Evolutionary conservation across 306 rosid species (phyloP), one percentile per base, ranked within the genome.

Genomic region (Dalbergia oliveri): DNA sequence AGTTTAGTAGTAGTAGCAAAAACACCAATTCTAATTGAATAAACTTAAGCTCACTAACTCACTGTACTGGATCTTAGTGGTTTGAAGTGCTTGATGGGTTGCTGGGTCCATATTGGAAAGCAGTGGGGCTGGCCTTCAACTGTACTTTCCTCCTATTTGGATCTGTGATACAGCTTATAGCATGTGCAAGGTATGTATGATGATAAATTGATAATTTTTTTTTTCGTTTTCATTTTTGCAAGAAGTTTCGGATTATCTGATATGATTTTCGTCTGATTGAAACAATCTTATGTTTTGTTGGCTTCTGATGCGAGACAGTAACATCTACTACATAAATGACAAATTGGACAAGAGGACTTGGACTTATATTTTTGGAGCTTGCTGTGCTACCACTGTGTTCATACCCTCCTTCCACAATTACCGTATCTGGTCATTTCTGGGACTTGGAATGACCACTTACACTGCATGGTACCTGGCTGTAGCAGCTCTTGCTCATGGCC

Each of bases 151-250:
- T 95, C 11, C 90, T 95, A 18, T 95, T 93, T 65, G 99, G 99
- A 87, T 91, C 99, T 81, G 99, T 95, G 79, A 95, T 95, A 37
- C 99, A 95, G 93, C 98, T 95, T 13, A 95, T 95, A 84, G 99
- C 91, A 76, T 95, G 99, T 79, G 99, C 99, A 60, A 95, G 99
- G 99, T 93, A n/a, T 47, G 26, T 15, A 5, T 1, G 6, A 63
- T 79, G 31, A 26, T 26, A 26, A 26, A 26, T 26, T 26, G 31
- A 26, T 26, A 26, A 21, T 21, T 26, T 26, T 26, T 26, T 26
- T 26, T 26, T 26, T 21, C 1, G 64, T 11, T 33, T 66, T 53
- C 34, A 39, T 65, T 49, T 74, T 14, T 31, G 14, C 41, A 8
- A 13, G 8, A 78, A 54, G 35, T 33, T 45, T 41, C 12, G 43